phyloP scores from a whole-genome alignment of 352 stramenopile species.

The Phytopythium mirpurense region DNA sequence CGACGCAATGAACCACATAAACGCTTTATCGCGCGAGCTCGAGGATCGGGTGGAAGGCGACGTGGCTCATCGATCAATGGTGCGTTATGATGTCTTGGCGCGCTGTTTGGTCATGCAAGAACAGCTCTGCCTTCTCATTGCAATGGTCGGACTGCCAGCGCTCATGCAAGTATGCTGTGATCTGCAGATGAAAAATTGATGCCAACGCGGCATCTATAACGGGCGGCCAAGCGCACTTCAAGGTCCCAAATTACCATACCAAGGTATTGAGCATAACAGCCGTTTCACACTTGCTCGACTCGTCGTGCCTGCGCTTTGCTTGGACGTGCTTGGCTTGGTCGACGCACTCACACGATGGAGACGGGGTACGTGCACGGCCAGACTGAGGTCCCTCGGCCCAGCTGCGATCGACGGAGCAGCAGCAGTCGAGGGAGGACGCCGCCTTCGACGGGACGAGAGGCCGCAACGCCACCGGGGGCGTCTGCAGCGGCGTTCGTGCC shows the following conservation, averaged over 20 bases:
- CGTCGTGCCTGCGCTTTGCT: background rate
- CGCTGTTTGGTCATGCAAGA: too few species aligned
- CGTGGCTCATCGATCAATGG: background rate
- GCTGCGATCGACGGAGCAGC: slow-evolving; percentile 6
- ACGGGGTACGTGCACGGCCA: slow-evolving; percentile 36
- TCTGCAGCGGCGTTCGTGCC: slow-evolving; percentile 19
- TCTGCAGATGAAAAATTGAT: too few species aligned
- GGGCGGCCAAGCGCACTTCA: too few species aligned
- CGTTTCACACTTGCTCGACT: background rate
- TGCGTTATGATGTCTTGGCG: too few species aligned
- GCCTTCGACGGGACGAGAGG: background rate
- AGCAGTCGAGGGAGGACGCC: slow-evolving; percentile 5
- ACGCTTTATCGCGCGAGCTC: slow-evolving; percentile 36
- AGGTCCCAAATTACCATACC: too few species aligned
- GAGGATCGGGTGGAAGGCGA: slow-evolving; percentile 13
- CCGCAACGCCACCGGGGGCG: background rate
- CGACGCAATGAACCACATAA: slow-evolving; percentile 51
- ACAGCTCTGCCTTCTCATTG: too few species aligned
- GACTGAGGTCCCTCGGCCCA: slow-evolving; percentile 27
- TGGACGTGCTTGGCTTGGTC: background rate
- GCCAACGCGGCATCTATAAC: too few species aligned
- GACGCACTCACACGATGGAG: slow-evolving; percentile 29
- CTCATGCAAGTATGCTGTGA: too few species aligned
- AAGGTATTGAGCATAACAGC: background rate
- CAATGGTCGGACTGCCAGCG: too few species aligned